A percentile compares a stretch with the other conserved stretches of the same genome.
Evolutionary conservation across 306 rosid genomes (phyloP).

Genomic region (Neltuma alba): DNA sequence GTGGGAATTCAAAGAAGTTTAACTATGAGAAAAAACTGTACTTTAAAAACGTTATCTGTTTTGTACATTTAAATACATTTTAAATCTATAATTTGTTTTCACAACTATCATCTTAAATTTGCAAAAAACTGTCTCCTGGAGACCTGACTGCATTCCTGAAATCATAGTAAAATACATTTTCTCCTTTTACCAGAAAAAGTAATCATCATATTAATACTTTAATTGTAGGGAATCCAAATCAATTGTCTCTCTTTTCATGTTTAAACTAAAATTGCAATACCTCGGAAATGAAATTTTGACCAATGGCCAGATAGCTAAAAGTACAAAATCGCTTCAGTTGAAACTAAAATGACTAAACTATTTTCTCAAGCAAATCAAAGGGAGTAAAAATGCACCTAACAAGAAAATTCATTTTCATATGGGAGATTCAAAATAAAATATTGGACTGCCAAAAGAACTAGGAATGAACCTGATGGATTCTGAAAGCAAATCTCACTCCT

Average conservation of each 20-base stretch:
- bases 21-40: background rate
- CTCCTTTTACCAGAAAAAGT: too few relatives aligned
- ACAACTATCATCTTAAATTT: background rate
- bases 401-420: background rate
- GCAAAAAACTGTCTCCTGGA: too few relatives aligned
- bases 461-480: slow-evolving; percentile 87
- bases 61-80: background rate
- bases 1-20: too few relatives aligned
- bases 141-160: too few relatives aligned
- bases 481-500: slow-evolving; percentile 99
- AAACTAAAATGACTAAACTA: background rate
- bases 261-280: background rate
- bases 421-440: background rate
- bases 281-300: background rate
- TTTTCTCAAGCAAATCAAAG: background rate
- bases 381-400: background rate
- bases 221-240: too few relatives aligned
- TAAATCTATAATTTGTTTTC: too few relatives aligned
- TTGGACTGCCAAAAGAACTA: background rate
- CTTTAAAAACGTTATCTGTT: background rate
- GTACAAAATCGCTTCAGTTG: background rate
- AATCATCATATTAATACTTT: too few relatives aligned
- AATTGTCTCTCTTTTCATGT: too few relatives aligned
- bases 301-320: background rate
- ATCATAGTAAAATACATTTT: too few relatives aligned